Conservation (phyloP, 495 filamentous ascomycete species). For the Xylaria cubensis region DNA sequence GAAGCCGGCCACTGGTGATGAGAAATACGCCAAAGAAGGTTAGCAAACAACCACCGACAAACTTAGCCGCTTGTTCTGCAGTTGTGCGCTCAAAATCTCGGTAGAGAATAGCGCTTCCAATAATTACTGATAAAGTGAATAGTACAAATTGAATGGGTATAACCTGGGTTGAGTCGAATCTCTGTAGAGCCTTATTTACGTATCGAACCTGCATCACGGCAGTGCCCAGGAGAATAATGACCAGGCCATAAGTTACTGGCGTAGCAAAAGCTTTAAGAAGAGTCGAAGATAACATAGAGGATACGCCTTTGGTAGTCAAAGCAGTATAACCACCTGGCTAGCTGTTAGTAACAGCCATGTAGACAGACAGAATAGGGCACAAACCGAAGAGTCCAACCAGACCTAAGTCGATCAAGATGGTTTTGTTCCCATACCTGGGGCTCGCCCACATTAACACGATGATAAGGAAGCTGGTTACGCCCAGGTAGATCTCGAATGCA, state of each 20-base stretch:
- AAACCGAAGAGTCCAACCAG: constrained; percentile 91
- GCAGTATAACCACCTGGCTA: constrained; percentile 86
- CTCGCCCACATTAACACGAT: constrained; percentile 80
- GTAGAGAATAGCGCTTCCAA: constrained; percentile 91
- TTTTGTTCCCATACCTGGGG: constrained; percentile 75
- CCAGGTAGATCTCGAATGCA: constrained; percentile 92
- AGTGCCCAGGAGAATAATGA: constrained; percentile 77
- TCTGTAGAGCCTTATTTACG: constrained; percentile 90
- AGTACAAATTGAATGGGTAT: constrained; percentile 97
- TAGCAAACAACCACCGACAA: constrained; percentile 84
- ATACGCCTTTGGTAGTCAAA: constrained; percentile 93
- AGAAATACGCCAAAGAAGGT: constrained; percentile 95
- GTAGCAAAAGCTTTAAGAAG: constrained; percentile 87
- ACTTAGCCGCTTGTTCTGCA: constrained; percentile 73
- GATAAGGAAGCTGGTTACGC: constrained; percentile 75
- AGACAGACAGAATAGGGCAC: constrained; percentile 34
- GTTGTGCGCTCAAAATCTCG: constrained; percentile 88
- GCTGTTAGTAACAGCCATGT: constrained; percentile 40
- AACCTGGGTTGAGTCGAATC: constrained; percentile 95
- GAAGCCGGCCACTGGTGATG: constrained; percentile 75
- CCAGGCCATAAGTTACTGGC: constrained; percentile 85
- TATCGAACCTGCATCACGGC: constrained; percentile 96
- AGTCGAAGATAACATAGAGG: constrained; percentile 88
- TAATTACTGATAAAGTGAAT: constrained; percentile 93
- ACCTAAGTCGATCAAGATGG: constrained; percentile 92